These are phyloP conservation scores for Thermothielavioides terrestris DNA, from an alignment of 495 filamentous ascomycete species.

Conservation along the genomic window DNA sequence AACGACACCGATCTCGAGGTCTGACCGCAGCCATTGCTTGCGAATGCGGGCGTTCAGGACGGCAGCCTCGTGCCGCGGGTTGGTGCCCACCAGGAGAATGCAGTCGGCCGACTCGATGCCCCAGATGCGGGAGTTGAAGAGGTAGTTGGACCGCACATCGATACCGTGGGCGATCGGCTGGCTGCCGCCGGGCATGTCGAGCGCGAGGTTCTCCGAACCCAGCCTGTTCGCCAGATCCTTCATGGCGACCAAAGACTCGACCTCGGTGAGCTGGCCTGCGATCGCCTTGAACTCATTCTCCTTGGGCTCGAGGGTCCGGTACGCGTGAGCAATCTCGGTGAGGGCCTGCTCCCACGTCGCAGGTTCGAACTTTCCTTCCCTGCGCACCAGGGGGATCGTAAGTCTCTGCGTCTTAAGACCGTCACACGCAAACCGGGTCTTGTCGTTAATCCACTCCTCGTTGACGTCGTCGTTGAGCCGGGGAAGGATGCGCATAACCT, in stretches of 20 bases:
- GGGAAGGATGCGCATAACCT: conserved; percentile 90
- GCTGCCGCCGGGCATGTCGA: conserved; percentile 80
- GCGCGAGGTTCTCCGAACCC: conserved; percentile 87
- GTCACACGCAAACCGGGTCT: conserved; percentile 93
- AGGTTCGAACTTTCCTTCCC: conserved; percentile 79
- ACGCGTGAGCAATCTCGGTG: conserved; percentile 69
- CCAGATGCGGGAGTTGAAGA: conserved; percentile 90
- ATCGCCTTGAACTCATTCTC: conserved; percentile 93
- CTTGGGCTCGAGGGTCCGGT: conserved; percentile 64
- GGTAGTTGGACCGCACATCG: conserved; percentile 87
- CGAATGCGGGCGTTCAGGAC: conserved; percentile 92
- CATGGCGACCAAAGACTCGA: conserved; percentile 87
- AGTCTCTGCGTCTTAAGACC: conserved; percentile 92
- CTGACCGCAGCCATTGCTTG: conserved; percentile 94
- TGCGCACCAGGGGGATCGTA: conserved; percentile 83
- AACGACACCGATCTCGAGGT: conserved; percentile 85
- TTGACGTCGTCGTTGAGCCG: conserved; percentile 95
- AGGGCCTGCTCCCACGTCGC: conserved; percentile 92
- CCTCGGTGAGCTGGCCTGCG: conserved; percentile 82
- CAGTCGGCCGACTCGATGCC: conserved; percentile 90
- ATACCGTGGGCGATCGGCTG: conserved; percentile 84
- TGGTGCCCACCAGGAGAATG: conserved; percentile 87
- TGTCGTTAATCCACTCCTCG: conserved; percentile 99
- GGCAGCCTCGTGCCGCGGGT: conserved; percentile 88
- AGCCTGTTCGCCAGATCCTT: conserved; percentile 95